phyloP scores from a whole-genome alignment of 345 rosid genomes.

The Murraya koenigii region DNA sequence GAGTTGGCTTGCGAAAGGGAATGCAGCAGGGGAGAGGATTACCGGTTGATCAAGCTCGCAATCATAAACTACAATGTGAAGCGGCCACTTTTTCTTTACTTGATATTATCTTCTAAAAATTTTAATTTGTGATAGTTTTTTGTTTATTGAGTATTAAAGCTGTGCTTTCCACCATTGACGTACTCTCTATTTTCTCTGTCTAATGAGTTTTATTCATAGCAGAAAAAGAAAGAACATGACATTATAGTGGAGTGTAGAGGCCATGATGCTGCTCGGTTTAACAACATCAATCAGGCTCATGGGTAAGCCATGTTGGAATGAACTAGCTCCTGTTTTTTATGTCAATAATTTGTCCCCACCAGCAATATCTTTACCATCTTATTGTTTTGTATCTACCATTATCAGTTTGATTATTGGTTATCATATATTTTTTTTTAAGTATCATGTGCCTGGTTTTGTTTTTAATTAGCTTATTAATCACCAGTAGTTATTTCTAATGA shows the following conservation, averaged over 20 bases:
- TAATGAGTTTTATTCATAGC: constrained; percentile 13
- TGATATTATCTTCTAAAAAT: background rate
- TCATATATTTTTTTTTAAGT: background rate
- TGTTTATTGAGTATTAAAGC: no score
- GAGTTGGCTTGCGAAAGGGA: constrained; percentile 90
- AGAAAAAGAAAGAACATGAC: constrained; percentile 69
- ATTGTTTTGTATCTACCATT: background rate
- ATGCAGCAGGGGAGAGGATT: constrained; percentile 94
- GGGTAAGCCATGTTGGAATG: constrained; percentile 47
- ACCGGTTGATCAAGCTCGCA: constrained; percentile 78
- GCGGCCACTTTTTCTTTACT: background rate
- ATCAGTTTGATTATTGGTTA: background rate
- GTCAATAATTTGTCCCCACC: background rate
- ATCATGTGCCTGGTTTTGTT: background rate
- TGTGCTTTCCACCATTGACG: no score
- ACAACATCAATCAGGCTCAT: constrained; percentile 71
- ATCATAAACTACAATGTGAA: constrained; percentile 72
- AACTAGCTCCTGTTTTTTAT: background rate
- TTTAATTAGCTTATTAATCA: background rate
- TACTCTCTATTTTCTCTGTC: background rate
- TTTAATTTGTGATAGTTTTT: background rate
- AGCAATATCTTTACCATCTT: background rate
- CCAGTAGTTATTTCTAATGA: background rate
- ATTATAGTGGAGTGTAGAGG: constrained; percentile 91
- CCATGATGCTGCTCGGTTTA: constrained; percentile 89